Percentiles rank a stretch among this genome's conserved stretches.
Evolutionary conservation across 495 filamentous ascomycete species (phyloP).

Genomic region (Daldinia concentrica): DNA sequence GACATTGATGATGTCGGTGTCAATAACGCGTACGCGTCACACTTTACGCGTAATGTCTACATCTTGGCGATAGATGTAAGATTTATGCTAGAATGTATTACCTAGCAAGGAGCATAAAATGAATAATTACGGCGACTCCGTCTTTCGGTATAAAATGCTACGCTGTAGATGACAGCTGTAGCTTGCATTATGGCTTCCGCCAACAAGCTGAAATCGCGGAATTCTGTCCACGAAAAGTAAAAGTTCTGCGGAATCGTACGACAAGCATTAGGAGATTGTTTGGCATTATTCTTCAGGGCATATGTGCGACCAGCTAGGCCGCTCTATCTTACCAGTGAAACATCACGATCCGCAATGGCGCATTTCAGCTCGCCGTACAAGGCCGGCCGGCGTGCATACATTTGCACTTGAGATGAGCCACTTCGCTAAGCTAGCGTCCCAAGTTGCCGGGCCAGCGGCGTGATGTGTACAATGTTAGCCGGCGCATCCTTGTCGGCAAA

Average conservation of each 20-base stretch:
- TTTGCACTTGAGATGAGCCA: background rate
- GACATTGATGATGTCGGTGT: background rate
- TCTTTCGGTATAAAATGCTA: constrained; percentile 9
- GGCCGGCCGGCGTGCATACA: background rate
- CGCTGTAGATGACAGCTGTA: constrained; percentile 29
- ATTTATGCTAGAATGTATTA: constrained; percentile 5
- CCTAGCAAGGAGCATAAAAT: constrained; percentile 9
- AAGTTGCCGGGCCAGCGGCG: constrained; percentile 39
- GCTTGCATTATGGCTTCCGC: constrained; percentile 36
- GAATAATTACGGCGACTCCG: constrained; percentile 37
- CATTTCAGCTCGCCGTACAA: constrained; percentile 21
- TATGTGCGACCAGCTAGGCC: background rate
- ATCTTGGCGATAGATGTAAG: background rate
- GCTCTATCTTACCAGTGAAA: constrained; percentile 21
- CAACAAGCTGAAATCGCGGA: constrained; percentile 15
- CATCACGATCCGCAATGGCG: constrained; percentile 35
- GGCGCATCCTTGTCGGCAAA: constrained; percentile 13
- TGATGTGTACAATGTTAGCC: constrained; percentile 19
- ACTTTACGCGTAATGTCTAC: constrained; percentile 28
- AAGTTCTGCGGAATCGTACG: constrained; percentile 2
- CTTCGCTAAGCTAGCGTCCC: constrained; percentile 24
- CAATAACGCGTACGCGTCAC: constrained; percentile 5
- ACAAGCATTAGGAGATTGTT: constrained; percentile 10
- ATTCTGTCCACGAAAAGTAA: constrained; percentile 2
- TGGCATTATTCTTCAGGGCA: constrained; percentile 1